Evolutionary conservation across 192 early-diverging fungal species (phyloP).

Genomic region (Rhizophagus sp.): DNA sequence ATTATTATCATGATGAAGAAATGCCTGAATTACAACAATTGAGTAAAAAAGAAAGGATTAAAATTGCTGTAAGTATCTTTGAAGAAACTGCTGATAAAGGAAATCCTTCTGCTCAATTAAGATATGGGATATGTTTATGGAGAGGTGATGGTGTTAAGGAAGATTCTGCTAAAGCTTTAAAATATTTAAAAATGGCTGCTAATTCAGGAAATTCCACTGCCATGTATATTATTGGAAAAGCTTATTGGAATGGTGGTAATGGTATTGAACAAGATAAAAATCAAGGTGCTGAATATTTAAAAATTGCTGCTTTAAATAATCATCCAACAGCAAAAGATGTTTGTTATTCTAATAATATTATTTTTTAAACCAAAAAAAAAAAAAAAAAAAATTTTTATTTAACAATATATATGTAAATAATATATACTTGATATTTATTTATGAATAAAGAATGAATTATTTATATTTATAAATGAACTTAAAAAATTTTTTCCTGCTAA

Average conservation of each 20-base stretch:
- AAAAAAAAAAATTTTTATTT: too few relatives aligned
- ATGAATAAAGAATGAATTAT: too few relatives aligned
- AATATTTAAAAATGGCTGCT: constrained; percentile 19
- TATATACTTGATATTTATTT: too few relatives aligned
- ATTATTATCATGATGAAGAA: constrained; percentile 2
- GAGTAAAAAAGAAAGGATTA: background rate
- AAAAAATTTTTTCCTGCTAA: too few relatives aligned
- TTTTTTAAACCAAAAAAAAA: too few relatives aligned
- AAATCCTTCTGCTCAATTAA: constrained; percentile 19
- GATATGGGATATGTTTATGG: constrained; percentile 24
- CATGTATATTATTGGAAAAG: constrained; percentile 24
- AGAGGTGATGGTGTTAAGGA: background rate
- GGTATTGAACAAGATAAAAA: background rate
- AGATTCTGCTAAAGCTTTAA: background rate
- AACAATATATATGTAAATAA: too few relatives aligned
- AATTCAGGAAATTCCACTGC: constrained; percentile 2
- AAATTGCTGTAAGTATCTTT: background rate
- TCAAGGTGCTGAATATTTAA: constrained; percentile 21
- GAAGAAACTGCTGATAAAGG: constrained; percentile 18
- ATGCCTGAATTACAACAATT: background rate
- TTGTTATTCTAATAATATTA: constrained; percentile 8
- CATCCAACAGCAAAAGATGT: background rate
- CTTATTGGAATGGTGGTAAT: constrained; percentile 6
- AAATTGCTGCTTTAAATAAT: constrained; percentile 8
- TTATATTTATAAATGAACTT: too few relatives aligned